Evolutionary conservation across 1,139 yeast species (phyloP).

Genomic region (Eremothecium sinecaudum): DNA sequence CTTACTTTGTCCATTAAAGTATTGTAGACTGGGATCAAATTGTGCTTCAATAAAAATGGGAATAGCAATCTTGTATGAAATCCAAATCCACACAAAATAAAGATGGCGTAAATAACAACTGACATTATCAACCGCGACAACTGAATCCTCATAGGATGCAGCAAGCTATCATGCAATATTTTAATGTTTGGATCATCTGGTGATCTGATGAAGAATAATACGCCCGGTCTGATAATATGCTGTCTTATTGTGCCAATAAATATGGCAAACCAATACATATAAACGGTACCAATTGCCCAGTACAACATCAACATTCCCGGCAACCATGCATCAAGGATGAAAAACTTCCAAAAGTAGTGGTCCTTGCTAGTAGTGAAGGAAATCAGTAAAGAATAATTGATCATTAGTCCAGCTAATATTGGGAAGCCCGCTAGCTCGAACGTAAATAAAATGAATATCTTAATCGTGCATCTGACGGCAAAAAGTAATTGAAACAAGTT

Average conservation of each 20-base stretch:
- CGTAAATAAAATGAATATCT: conserved; percentile 65
- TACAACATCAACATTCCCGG: conserved; percentile 27
- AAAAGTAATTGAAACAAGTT: conserved; percentile 43
- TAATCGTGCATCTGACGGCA: conserved; percentile 52
- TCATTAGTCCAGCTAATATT: conserved; percentile 68
- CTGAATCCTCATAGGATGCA: conserved; percentile 64
- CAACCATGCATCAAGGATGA: conserved; percentile 21
- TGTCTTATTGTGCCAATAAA: conserved; percentile 78
- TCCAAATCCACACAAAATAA: conserved; percentile 71
- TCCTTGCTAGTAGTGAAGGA: conserved; percentile 18
- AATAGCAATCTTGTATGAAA: conserved; percentile 37
- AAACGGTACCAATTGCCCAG: conserved; percentile 74
- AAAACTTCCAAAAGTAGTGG: no score
- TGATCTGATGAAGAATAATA: conserved; percentile 78
- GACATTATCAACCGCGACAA: conserved; percentile 66
- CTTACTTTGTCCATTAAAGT: conserved; percentile 9
- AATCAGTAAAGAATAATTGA: conserved; percentile 49
- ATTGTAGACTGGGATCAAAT: conserved; percentile 23
- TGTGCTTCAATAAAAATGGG: conserved; percentile 23
- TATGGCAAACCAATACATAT: conserved; percentile 80
- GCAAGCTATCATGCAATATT: conserved; percentile 79
- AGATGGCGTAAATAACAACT: conserved; percentile 63
- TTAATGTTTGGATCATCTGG: conserved; percentile 91
- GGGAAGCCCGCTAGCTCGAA: conserved; percentile 83
- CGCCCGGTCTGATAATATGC: conserved; percentile 74